Evolutionary conservation across 2,329 filamentous ascomycete species (phyloP).

Genomic region (Alternaria sp.): DNA sequence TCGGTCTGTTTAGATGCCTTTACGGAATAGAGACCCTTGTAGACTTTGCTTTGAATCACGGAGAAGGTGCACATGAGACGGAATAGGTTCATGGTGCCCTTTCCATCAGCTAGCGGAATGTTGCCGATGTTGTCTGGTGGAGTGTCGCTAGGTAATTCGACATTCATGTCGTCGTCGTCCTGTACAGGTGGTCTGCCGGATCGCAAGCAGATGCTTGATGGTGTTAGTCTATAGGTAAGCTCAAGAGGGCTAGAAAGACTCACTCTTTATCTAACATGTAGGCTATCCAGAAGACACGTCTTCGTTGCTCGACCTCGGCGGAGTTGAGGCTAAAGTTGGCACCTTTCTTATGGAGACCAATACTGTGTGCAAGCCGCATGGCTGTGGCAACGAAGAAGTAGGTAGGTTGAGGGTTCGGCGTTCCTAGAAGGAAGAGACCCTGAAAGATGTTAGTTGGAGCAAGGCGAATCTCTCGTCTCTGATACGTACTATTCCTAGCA

Average conservation of each 20-base stretch:
- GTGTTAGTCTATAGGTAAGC: conserved; percentile 24
- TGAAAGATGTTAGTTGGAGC: conserved; percentile 38
- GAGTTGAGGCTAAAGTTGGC: conserved; percentile 93
- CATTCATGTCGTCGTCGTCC: conserved; percentile 90
- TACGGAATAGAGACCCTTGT: conserved; percentile 91
- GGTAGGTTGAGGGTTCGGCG: conserved; percentile 93
- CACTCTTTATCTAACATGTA: conserved; percentile 78
- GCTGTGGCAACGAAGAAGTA: conserved; percentile 92
- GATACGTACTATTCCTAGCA: conserved; percentile 79
- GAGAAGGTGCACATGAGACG: conserved; percentile 91
- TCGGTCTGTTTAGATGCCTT: conserved; percentile 91
- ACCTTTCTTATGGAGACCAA: conserved; percentile 92
- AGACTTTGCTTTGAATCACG: conserved; percentile 91
- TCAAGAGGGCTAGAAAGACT: conserved; percentile 25
- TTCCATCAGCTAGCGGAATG: conserved; percentile 87
- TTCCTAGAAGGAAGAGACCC: conserved; percentile 92
- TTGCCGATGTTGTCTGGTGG: conserved; percentile 94
- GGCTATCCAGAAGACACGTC: conserved; percentile 79
- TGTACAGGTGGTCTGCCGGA: conserved; percentile 77
- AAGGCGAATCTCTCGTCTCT: not conserved
- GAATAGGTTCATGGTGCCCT: conserved; percentile 94
- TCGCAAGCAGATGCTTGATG: conserved; percentile 68
- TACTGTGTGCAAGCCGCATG: conserved; percentile 89
- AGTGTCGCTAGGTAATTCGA: conserved; percentile 90
- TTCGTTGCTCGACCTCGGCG: conserved; percentile 91